Evolutionary conservation across 23 red algal genomes (phyloP).

Genomic region (Gracilaria domingensis): DNA sequence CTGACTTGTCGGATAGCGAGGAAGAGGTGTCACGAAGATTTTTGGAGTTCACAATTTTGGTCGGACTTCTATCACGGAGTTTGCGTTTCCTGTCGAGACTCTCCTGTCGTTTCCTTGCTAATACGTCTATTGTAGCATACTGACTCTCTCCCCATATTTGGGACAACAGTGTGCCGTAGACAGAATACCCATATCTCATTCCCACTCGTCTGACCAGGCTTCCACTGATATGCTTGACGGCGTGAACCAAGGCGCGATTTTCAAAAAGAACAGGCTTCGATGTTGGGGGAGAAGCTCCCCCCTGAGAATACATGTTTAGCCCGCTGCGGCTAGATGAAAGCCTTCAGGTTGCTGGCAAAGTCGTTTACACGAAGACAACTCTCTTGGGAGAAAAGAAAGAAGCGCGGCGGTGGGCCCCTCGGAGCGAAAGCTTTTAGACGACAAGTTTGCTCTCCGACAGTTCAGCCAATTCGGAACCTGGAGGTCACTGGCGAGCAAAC

Average conservation of each 20-base stretch:
- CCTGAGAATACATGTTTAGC: not conserved
- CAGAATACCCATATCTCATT: conserved; percentile 19
- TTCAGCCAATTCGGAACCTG: not conserved
- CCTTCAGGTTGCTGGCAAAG: not conserved
- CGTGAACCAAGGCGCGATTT: conserved; percentile 58
- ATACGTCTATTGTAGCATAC: conserved; percentile 48
- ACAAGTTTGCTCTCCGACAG: not conserved
- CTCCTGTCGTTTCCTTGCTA: not conserved
- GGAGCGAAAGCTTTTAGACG: not conserved
- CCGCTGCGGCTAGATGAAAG: not conserved
- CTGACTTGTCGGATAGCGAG: not conserved
- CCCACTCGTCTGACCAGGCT: conserved; percentile 39
- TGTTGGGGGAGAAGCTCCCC: not conserved
- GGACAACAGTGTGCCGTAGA: conserved; percentile 50
- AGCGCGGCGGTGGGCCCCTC: not conserved
- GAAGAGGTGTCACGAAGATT: not conserved
- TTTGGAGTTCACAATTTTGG: not conserved
- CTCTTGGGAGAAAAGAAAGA: not conserved
- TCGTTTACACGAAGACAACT: not conserved
- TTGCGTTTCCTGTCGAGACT: not conserved
- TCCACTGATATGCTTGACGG: conserved; percentile 38
- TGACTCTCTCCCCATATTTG: conserved; percentile 60
- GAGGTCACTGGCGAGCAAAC: too few species aligned
- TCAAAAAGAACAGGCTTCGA: conserved; percentile 23
- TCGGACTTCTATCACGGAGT: conserved; percentile 4